These are phyloP conservation scores for Phellopilus nigrolimitatus DNA, from an alignment of 1,284 basidiomycete genomes.

Conservation along the genomic window DNA sequence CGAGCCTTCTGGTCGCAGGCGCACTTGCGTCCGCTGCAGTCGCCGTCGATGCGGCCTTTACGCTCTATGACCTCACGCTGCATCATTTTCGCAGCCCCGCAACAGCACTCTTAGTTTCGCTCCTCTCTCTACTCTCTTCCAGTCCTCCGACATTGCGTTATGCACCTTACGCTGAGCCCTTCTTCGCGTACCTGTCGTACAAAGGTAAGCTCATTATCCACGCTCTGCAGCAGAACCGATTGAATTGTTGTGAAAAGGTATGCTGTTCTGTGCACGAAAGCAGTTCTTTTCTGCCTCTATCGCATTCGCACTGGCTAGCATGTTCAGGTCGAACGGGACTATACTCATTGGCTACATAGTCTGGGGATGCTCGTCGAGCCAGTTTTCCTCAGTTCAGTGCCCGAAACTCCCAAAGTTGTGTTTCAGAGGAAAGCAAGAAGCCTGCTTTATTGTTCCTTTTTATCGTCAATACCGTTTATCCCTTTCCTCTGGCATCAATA, in stretches of 20 bases:
- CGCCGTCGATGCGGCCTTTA: slow-evolving; percentile 40
- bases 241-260: slow-evolving; percentile 37
- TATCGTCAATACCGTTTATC: slow-evolving; percentile 42
- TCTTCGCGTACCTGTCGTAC: slow-evolving; percentile 80
- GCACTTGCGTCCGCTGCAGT: slow-evolving; percentile 37
- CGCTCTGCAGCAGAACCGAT: slow-evolving; percentile 3
- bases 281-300: slow-evolving; percentile 53
- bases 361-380: slow-evolving; percentile 64
- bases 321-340: slow-evolving; percentile 81
- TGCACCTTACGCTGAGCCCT: slow-evolving; percentile 79
- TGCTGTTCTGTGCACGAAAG: slow-evolving; percentile 50
- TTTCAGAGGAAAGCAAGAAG: slow-evolving; percentile 15
- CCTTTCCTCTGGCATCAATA: slow-evolving; percentile 75
- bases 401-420: background rate
- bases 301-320: slow-evolving; percentile 60
- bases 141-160: slow-evolving; percentile 72
- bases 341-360: slow-evolving; percentile 70
- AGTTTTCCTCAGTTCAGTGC: slow-evolving; percentile 24
- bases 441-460: slow-evolving; percentile 35
- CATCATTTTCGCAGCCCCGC: slow-evolving; percentile 40
- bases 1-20: slow-evolving; percentile 20
- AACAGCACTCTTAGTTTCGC: slow-evolving; percentile 55
- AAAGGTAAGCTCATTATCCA: slow-evolving; percentile 41
- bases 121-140: slow-evolving; percentile 76
- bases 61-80: slow-evolving; percentile 63